A percentile compares a stretch with the other conserved stretches of the same genome.
Conservation (phyloP, 1,284 basidiomycete species). For the Coniferiporia weirii region DNA sequence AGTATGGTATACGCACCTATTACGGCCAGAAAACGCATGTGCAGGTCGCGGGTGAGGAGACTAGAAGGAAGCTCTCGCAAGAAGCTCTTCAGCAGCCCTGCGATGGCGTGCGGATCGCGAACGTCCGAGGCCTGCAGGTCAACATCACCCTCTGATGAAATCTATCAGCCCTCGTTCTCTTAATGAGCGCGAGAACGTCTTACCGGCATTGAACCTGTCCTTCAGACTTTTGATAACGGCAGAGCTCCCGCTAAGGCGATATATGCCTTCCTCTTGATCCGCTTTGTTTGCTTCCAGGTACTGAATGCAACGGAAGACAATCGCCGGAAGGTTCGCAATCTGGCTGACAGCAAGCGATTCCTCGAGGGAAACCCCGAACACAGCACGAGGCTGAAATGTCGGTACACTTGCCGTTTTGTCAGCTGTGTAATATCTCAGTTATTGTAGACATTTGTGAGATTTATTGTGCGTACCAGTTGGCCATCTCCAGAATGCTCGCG, state of each 20-base stretch:
- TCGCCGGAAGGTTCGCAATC: constrained; percentile 87
- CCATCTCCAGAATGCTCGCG: constrained; percentile 83
- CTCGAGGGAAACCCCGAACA: constrained; percentile 86
- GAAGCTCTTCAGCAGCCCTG: constrained; percentile 87
- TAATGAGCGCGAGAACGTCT: constrained; percentile 20
- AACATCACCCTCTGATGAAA: constrained; percentile 76
- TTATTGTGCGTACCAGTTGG: constrained; percentile 27
- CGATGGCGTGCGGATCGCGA: constrained; percentile 94
- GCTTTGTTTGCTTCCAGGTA: constrained; percentile 89
- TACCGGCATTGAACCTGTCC: constrained; percentile 88
- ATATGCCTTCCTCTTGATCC: constrained; percentile 96
- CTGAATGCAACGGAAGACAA: constrained; percentile 91
- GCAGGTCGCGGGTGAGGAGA: constrained; percentile 87
- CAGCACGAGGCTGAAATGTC: constrained; percentile 55
- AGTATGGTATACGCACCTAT: constrained; percentile 60
- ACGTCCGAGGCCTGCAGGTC: constrained; percentile 85
- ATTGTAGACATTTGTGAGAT: constrained; percentile 9
- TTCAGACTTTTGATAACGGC: constrained; percentile 92
- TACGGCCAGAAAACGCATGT: constrained; percentile 82
- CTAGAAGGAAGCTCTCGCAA: constrained; percentile 87
- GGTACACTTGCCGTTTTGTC: constrained; percentile 39
- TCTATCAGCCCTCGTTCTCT: not conserved
- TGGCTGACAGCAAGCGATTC: constrained; percentile 87
- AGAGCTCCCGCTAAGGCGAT: constrained; percentile 88
- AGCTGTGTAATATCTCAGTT: constrained; percentile 18